Base-by-base conservation (phyloP, 306 rosid species). In the Prunus salicina region DNA sequence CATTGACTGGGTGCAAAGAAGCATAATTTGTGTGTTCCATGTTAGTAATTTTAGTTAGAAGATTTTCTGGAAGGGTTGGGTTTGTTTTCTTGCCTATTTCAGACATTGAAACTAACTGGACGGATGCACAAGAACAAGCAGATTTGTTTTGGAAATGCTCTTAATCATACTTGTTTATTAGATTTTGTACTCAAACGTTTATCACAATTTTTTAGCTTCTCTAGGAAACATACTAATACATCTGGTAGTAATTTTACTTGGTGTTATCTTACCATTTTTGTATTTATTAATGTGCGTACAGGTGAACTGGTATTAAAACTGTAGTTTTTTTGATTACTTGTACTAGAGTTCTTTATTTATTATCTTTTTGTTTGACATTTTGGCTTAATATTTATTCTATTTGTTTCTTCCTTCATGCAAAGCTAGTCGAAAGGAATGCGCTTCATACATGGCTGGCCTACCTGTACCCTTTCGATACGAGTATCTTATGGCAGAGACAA, bases 381-480 rank as follows among this genome's bases (percentile, higher is more conserved):
- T 20, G 78, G 50, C 79, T 78, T 86, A 81, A 82, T 80, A 74
- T 80, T 84, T 83, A 72, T 80, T 61, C 14, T 72, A 53, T 67
- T 66, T 79, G 74, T 82, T 71, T 83, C 79, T 83, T 87, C 87
- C 28, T 94, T 94, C 81, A 72, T 91, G 98, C 89, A 91, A 91
- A 90, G 97, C 89, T 89, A 96, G 99, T 92, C 99, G 99, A 76
- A 96, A 92, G 91, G 99, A 96, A 88, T 96, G 99, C 73, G 96
- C 97, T 47, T 87, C 97, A 71, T 96, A 89, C 88, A 88, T 96
- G 96, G 99, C 88, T 84, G 91, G 99, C 65, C 87, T 96, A 64
- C 99, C 97, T 7, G 98, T 96, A 73, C 84, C 97, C 76, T 96
- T 96, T 86, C 86, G 99, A 88, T 96, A 92, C 18, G 99, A 96